A percentile compares a stretch with the other conserved stretches of the same genome.
Evolutionary conservation across 768 basidiomycete species (phyloP).

Genomic region (Psilocybe cubensis): DNA sequence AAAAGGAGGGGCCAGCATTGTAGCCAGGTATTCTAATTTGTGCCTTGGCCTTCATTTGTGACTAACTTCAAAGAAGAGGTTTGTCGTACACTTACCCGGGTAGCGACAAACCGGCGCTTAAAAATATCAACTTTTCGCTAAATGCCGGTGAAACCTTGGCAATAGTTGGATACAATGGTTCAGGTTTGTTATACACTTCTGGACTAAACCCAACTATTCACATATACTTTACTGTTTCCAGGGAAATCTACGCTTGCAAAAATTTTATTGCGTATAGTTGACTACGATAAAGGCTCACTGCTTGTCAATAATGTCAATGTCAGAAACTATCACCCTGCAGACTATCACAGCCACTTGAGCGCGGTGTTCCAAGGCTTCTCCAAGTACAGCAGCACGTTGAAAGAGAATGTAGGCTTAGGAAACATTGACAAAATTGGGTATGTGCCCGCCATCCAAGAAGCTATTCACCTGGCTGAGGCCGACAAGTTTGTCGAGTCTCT

Average conservation of each 20-base stretch:
- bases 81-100: conserved; percentile 83
- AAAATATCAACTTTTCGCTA: conserved; percentile 70
- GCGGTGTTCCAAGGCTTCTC: conserved; percentile 88
- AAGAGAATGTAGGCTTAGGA: conserved; percentile 88
- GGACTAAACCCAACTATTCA: conserved; percentile 11
- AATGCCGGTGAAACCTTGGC: conserved; percentile 81
- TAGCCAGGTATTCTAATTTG: conserved; percentile 54
- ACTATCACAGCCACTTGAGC: conserved; percentile 77
- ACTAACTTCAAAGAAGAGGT: conserved; percentile 29
- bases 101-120: conserved; percentile 64
- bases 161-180: conserved; percentile 86
- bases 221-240: conserved; percentile 26
- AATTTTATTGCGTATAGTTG: conserved; percentile 75
- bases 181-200: conserved; percentile 49
- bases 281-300: conserved; percentile 73
- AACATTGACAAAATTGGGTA: conserved; percentile 65
- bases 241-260: conserved; percentile 90
- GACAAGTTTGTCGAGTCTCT: conserved; percentile 65
- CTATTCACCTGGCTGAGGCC: conserved; percentile 76
- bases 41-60: conserved; percentile 4
- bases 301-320: conserved; percentile 73
- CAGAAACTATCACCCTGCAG: conserved; percentile 63
- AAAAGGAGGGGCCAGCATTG: conserved; percentile 67
- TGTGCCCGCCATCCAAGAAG: conserved; percentile 58
- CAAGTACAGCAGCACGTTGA: conserved; percentile 74